phyloP scores from a whole-genome alignment of 2,329 filamentous ascomycete genomes.

The Aspergillus neotritici region DNA sequence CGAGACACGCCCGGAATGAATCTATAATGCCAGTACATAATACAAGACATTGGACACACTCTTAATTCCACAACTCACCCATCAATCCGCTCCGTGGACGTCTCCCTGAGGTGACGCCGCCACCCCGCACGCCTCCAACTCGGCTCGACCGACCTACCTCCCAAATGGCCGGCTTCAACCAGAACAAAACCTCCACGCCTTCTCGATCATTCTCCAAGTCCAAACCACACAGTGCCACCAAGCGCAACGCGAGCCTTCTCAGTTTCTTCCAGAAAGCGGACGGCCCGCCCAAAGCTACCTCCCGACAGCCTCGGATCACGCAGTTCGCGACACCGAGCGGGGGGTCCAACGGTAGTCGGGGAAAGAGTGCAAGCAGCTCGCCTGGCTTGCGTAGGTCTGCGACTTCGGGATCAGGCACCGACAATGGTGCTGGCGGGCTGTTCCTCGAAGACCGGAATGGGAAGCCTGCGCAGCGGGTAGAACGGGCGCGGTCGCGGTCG shows the following conservation, averaged over 20 bases:
- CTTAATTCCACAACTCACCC: too few relatives aligned
- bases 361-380: slow-evolving; percentile 4
- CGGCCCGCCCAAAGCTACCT: slow-evolving; percentile 46
- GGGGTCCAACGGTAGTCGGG: slow-evolving; percentile 22
- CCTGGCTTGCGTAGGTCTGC: slow-evolving; percentile 9
- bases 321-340: slow-evolving; percentile 31
- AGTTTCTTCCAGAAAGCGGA: slow-evolving; percentile 69
- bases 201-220: slow-evolving; percentile 11
- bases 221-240: slow-evolving; percentile 18
- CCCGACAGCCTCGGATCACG: slow-evolving; percentile 51
- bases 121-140: neutral
- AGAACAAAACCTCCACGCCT: slow-evolving; percentile 22
- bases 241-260: slow-evolving; percentile 60
- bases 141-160: neutral
- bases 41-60: too few relatives aligned
- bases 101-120: neutral
- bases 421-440: slow-evolving; percentile 19
- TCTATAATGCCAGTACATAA: too few relatives aligned
- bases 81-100: neutral
- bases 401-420: slow-evolving; percentile 1
- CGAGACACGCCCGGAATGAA: too few relatives aligned
- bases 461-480: neutral
- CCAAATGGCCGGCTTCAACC: slow-evolving; percentile 21
- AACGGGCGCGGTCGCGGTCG: slow-evolving; percentile 15
- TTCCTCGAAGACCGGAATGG: slow-evolving; percentile 34